A percentile compares a stretch with the other conserved stretches of the same genome.
Conservation (phyloP, 495 filamentous ascomycete species). For the Pyrenula massariospora region DNA sequence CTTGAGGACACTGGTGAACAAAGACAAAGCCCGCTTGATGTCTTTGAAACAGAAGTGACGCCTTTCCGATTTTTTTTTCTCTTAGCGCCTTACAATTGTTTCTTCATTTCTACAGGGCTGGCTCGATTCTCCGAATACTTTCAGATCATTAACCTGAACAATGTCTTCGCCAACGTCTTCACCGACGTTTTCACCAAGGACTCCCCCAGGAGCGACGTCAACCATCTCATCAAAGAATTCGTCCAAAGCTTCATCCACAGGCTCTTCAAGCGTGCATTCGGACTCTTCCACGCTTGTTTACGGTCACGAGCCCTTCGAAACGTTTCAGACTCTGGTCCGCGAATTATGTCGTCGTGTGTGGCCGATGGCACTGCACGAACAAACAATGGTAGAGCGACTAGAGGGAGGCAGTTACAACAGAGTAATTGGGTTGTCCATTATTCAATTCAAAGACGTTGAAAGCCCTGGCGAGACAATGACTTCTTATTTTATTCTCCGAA, state of each 20-base stretch:
- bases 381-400: slow-evolving; percentile 6
- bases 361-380: background rate
- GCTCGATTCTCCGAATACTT: background rate
- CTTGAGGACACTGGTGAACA: background rate
- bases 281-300: background rate
- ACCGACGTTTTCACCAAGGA: background rate
- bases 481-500: background rate
- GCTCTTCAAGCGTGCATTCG: background rate
- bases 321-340: background rate
- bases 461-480: background rate
- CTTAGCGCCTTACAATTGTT: background rate
- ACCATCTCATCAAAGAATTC: background rate
- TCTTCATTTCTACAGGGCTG: background rate
- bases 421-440: slow-evolving; percentile 6
- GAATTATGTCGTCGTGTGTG: background rate
- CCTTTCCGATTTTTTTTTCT: background rate
- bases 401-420: slow-evolving; percentile 8
- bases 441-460: background rate
- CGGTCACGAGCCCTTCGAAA: background rate
- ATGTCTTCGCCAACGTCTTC: background rate
- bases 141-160: background rate
- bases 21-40: background rate
- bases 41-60: background rate
- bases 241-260: background rate
- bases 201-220: background rate